Percentiles rank a stretch among this genome's conserved stretches.
phyloP scores from a whole-genome alignment of 306 rosid genomes.

The Castanospermum australe region DNA sequence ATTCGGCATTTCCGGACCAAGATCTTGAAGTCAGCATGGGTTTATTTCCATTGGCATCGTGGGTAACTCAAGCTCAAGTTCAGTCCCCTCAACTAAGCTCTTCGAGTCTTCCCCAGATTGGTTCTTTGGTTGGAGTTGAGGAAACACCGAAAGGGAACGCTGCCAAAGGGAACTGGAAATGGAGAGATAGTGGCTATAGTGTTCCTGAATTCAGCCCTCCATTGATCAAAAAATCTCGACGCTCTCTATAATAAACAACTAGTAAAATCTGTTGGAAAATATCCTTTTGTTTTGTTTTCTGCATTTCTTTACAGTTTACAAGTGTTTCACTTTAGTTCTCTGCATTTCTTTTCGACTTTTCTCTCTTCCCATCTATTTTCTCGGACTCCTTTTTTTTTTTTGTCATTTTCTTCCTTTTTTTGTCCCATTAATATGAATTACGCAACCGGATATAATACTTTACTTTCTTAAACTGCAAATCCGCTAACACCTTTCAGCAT shows the following conservation, averaged over 20 bases:
- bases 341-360: background rate
- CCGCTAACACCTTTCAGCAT: background rate
- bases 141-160: constrained; percentile 21
- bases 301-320: constrained; percentile 5
- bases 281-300: background rate
- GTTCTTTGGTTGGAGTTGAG: constrained; percentile 15
- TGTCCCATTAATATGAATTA: background rate
- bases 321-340: background rate
- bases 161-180: background rate
- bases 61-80: constrained; percentile 21
- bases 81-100: constrained; percentile 4
- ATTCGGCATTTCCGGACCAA: constrained; percentile 14
- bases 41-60: constrained; percentile 11
- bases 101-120: background rate
- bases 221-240: constrained; percentile 24
- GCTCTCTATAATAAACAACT: background rate
- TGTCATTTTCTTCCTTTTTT: background rate
- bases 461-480: background rate
- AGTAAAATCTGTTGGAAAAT: constrained; percentile 27
- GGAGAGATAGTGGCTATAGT: constrained; percentile 17
- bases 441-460: background rate
- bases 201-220: constrained; percentile 32
- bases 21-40: constrained; percentile 19
- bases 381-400: background rate
- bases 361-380: background rate